These are phyloP conservation scores for Chrysochromulina tobinii DNA, from an alignment of 78 protist species.

Conservation along the genomic window DNA sequence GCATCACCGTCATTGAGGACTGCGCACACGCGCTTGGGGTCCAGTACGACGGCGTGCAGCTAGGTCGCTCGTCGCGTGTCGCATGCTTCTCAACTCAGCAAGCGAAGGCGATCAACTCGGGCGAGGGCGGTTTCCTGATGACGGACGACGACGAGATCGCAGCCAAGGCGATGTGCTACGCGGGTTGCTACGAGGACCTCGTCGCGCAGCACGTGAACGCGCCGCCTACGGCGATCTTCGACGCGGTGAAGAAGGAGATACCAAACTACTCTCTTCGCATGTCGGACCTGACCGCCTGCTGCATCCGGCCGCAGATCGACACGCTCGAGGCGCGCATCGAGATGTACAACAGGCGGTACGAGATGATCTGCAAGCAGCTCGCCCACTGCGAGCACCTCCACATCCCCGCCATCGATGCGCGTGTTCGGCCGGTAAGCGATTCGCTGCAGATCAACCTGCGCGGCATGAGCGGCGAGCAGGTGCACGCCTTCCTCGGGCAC, in stretches of 20 bases:
- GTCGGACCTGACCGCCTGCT: slow-evolving; percentile 10
- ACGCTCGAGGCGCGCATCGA: slow-evolving; percentile 9
- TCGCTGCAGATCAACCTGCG: slow-evolving; percentile 31
- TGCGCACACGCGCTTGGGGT: slow-evolving; percentile 47
- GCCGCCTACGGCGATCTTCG: slow-evolving; percentile 18
- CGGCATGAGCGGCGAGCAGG: background rate
- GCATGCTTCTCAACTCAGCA: slow-evolving; percentile 21
- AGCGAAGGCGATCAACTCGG: slow-evolving; percentile 40
- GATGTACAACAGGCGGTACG: slow-evolving; percentile 14
- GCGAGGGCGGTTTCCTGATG: slow-evolving; percentile 43
- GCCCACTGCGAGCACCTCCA: background rate
- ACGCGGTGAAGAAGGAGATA: background rate
- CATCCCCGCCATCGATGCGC: background rate
- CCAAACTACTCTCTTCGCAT: slow-evolving; percentile 39
- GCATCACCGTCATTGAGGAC: slow-evolving; percentile 25
- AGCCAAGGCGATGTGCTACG: background rate
- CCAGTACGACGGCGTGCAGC: slow-evolving; percentile 7
- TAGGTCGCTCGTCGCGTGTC: background rate
- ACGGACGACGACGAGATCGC: slow-evolving; percentile 41
- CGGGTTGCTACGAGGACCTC: background rate
- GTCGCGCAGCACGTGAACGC: background rate
- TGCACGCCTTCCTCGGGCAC: background rate
- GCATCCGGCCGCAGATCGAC: slow-evolving; percentile 22
- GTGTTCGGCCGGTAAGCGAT: slow-evolving; percentile 15
- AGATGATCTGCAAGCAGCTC: background rate